Conservation (phyloP, 1,139 yeast species). For the Debaryomycetaceae sp. region DNA sequence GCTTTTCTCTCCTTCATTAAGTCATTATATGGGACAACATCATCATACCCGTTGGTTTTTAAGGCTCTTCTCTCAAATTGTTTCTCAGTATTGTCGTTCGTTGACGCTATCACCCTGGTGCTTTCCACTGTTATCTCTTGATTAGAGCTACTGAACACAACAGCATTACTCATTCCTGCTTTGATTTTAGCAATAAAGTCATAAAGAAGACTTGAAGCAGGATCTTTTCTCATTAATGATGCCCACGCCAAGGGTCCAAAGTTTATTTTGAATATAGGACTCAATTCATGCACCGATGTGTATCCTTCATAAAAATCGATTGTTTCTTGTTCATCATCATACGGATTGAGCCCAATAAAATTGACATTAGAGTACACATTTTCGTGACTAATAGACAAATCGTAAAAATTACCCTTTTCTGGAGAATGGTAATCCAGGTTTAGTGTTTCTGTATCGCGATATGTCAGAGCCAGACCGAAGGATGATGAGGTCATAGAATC, state of each 20-base stretch:
- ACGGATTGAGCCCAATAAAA: slow-evolving; percentile 18
- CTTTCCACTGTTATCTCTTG: slow-evolving; percentile 25
- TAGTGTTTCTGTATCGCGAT: background rate
- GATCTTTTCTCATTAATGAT: slow-evolving; percentile 47
- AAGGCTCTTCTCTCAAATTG: slow-evolving; percentile 30
- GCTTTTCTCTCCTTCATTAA: slow-evolving; percentile 16
- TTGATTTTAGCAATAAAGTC: slow-evolving; percentile 24
- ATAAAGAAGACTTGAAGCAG: slow-evolving; percentile 36
- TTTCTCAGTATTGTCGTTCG: slow-evolving; percentile 18
- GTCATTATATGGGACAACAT: slow-evolving; percentile 32
- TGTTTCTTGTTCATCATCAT: slow-evolving; percentile 19
- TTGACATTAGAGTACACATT: background rate
- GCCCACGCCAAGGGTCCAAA: slow-evolving; percentile 53
- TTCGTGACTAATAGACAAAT: background rate
- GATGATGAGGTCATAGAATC: background rate
- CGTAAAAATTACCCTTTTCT: too few species aligned
- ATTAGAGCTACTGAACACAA: slow-evolving; percentile 15
- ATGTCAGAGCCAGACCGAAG: background rate
- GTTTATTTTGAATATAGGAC: slow-evolving; percentile 32
- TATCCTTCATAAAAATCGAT: slow-evolving; percentile 44
- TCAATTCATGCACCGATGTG: slow-evolving; percentile 36
- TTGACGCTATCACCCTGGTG: slow-evolving; percentile 18
- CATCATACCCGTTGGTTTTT: slow-evolving; percentile 35
- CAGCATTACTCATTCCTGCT: slow-evolving; percentile 17
- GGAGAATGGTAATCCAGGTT: too few species aligned